Evolutionary conservation across 2,329 filamentous ascomycete species (phyloP).

Genomic region (Penicillium sp.): DNA sequence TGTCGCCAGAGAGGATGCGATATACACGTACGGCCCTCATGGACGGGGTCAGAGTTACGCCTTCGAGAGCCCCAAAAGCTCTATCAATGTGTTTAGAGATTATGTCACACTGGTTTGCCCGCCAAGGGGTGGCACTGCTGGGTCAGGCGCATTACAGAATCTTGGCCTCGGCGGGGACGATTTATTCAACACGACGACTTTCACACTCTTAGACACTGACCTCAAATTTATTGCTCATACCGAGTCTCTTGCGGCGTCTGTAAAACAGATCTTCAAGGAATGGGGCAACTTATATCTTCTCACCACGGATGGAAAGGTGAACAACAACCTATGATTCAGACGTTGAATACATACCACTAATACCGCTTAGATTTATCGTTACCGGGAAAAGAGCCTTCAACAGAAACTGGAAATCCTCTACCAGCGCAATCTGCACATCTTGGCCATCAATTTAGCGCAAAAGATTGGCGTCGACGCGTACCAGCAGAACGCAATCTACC

Average conservation of each 20-base stretch:
- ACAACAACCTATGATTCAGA: conserved; percentile 18
- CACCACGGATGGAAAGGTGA: conserved; percentile 87
- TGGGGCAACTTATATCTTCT: conserved; percentile 95
- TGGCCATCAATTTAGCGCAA: conserved; percentile 91
- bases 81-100: conserved; percentile 77
- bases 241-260: conserved; percentile 79
- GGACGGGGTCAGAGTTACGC: conserved; percentile 87
- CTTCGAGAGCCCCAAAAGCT: conserved; percentile 87
- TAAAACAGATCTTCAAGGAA: conserved; percentile 79
- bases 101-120: conserved; percentile 89
- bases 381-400: conserved; percentile 87
- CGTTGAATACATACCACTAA: conserved; percentile 21
- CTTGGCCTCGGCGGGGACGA: conserved; percentile 75
- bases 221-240: conserved; percentile 88
- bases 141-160: conserved; percentile 68
- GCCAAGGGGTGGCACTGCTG: conserved; percentile 62
- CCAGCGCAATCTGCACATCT: conserved; percentile 86
- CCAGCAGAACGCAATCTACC: conserved; percentile 89
- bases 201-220: conserved; percentile 90
- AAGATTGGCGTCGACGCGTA: conserved; percentile 79
- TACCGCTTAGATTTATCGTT: conserved; percentile 71
- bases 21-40: conserved; percentile 88
- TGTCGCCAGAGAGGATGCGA: conserved; percentile 91
- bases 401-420: conserved; percentile 94
- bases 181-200: conserved; percentile 83